Conservation (phyloP, 192 early-diverging fungal species). For the Irineochytrium annulatum region DNA sequence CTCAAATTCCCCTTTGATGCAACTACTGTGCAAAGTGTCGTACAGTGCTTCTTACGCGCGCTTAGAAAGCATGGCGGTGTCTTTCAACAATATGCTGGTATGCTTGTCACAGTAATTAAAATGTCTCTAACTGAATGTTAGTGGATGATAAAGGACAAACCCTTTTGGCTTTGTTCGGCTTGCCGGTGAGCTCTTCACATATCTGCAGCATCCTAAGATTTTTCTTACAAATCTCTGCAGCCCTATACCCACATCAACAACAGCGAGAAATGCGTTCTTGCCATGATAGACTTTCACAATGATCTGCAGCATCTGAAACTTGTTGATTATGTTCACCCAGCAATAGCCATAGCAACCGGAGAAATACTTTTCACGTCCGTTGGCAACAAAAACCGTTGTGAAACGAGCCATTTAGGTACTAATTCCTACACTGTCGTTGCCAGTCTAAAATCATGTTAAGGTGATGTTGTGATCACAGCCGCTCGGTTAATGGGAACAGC, state of each 20-base stretch:
- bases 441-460: too few species aligned
- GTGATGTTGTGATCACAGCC: neutral
- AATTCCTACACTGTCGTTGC: too few species aligned
- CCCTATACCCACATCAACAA: constrained; percentile 2
- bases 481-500: neutral
- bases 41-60: too few species aligned
- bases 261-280: neutral
- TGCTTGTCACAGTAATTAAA: neutral
- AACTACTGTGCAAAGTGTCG: too few species aligned
- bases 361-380: neutral
- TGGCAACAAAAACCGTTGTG: neutral
- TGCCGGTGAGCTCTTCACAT: too few species aligned
- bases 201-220: too few species aligned
- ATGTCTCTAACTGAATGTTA: neutral
- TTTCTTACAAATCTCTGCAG: too few species aligned
- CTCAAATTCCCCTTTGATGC: too few species aligned
- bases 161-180: neutral
- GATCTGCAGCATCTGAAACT: too few species aligned
- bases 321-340: neutral
- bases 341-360: neutral
- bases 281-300: neutral
- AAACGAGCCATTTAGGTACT: neutral
- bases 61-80: neutral
- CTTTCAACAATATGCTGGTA: neutral
- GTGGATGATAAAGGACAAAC: neutral